Evolutionary conservation across 768 basidiomycete genomes (phyloP).

Genomic region (Russula ochroleuca): DNA sequence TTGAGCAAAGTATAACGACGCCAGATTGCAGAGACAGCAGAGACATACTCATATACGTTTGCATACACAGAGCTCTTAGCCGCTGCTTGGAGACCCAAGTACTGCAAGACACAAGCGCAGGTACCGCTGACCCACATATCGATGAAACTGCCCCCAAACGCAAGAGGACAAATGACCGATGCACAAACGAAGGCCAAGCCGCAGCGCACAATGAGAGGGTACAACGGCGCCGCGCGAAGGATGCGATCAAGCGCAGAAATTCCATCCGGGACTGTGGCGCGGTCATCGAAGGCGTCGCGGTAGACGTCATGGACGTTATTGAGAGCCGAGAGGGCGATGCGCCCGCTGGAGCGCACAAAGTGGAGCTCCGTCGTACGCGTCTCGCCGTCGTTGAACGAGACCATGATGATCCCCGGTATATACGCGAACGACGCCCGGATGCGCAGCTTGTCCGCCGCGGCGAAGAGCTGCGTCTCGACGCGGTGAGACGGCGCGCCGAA

Average conservation of each 20-base stretch:
- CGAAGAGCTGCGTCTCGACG: conserved; percentile 80
- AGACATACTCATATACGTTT: conserved; percentile 87
- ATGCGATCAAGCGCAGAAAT: conserved; percentile 61
- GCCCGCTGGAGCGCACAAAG: conserved; percentile 78
- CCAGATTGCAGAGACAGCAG: conserved; percentile 31
- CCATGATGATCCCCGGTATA: conserved; percentile 71
- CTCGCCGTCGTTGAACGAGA: conserved; percentile 75
- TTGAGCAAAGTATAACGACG: neutral
- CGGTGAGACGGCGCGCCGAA: conserved; percentile 95
- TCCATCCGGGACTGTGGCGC: conserved; percentile 68
- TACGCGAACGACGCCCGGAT: conserved; percentile 81
- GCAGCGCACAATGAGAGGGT: conserved; percentile 63
- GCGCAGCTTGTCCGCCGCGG: conserved; percentile 74
- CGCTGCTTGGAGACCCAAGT: conserved; percentile 76
- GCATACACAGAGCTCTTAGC: conserved; percentile 86
- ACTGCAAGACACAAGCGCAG: conserved; percentile 67
- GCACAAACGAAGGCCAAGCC: conserved; percentile 71
- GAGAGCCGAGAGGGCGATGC: conserved; percentile 76
- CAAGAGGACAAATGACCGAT: conserved; percentile 75
- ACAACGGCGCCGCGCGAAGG: conserved; percentile 61
- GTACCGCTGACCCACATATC: conserved; percentile 81
- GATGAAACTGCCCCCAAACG: conserved; percentile 74
- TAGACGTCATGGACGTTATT: conserved; percentile 82
- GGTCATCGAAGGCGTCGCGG: conserved; percentile 81
- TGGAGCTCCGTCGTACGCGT: conserved; percentile 71